Conservation (phyloP, 305 asterid genomes). For the Fraxinus dipetala region DNA sequence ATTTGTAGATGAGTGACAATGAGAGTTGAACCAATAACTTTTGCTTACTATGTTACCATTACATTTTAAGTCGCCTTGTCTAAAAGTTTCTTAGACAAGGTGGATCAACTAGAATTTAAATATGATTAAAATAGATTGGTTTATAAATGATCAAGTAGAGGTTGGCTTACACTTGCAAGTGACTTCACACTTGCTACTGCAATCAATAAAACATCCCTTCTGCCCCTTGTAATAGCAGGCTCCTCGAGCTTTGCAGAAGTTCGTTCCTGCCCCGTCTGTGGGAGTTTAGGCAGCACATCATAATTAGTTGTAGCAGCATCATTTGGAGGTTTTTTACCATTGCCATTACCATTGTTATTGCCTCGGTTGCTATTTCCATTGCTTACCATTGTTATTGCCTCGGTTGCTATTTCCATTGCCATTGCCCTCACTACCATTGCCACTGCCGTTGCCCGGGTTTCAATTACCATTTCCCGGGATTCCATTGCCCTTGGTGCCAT, state of each 20-base stretch:
- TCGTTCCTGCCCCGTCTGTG: constrained; percentile 44
- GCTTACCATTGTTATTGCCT: background rate
- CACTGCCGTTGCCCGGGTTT: constrained; percentile 16
- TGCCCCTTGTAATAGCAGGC: constrained; percentile 43
- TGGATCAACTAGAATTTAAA: too few relatives aligned
- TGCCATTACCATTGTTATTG: background rate
- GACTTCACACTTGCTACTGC: constrained; percentile 59
- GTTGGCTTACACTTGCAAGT: constrained; percentile 55
- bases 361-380: constrained; percentile 14
- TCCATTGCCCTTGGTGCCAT: background rate
- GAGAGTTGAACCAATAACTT: background rate
- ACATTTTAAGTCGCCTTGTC: too few relatives aligned
- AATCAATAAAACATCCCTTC: constrained; percentile 57
- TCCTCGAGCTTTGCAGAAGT: constrained; percentile 41
- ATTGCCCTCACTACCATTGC: constrained; percentile 10
- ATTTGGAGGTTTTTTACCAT: constrained; percentile 13
- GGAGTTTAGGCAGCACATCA: constrained; percentile 23
- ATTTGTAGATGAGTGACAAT: background rate
- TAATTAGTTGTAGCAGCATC: constrained; percentile 45
- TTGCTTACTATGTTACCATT: background rate
- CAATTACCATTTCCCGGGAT: constrained; percentile 9
- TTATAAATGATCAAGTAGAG: background rate
- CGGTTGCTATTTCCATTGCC: constrained; percentile 9
- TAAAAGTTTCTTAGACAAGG: too few relatives aligned
- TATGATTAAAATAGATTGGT: too few relatives aligned